Evolutionary conservation across 2,329 filamentous ascomycete genomes (phyloP).

Genomic region (Aureobasidium pullulans): DNA sequence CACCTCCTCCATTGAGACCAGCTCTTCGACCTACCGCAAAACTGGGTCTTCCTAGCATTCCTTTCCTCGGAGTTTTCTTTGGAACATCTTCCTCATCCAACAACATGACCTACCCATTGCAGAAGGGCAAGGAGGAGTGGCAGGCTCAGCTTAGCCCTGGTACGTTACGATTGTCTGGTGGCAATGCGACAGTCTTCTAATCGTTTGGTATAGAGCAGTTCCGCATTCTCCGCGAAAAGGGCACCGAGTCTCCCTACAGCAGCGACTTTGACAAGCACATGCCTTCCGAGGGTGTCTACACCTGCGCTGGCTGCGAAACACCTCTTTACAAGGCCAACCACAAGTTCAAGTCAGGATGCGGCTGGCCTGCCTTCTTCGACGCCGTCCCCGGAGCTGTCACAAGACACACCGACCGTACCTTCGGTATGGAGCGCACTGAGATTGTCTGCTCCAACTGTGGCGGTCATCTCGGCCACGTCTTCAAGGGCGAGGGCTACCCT

Average conservation of each 20-base stretch:
- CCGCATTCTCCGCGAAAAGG: slow-evolving; percentile 83
- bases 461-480: slow-evolving; percentile 84
- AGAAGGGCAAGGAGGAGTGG: slow-evolving; percentile 81
- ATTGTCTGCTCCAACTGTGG: slow-evolving; percentile 94
- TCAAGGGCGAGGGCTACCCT: slow-evolving; percentile 76
- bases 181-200: not conserved
- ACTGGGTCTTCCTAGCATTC: slow-evolving; percentile 67
- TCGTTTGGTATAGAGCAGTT: slow-evolving; percentile 71
- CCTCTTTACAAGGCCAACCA: slow-evolving; percentile 88
- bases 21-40: slow-evolving; percentile 34
- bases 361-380: slow-evolving; percentile 98
- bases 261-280: slow-evolving; percentile 86
- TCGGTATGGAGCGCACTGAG: slow-evolving; percentile 83
- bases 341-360: slow-evolving; percentile 94
- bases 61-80: slow-evolving; percentile 72
- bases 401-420: slow-evolving; percentile 65
- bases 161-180: slow-evolving; percentile 29
- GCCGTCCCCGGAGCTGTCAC: slow-evolving; percentile 85
- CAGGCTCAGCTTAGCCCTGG: slow-evolving; percentile 70
- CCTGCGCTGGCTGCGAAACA: slow-evolving; percentile 75
- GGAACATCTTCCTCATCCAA: slow-evolving; percentile 48
- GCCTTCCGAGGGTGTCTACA: slow-evolving; percentile 69
- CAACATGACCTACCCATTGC: slow-evolving; percentile 68
- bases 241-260: slow-evolving; percentile 73
- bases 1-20: slow-evolving; percentile 28